Conservation (phyloP, 2,329 filamentous ascomycete species). For the Epichloe sibirici region DNA sequence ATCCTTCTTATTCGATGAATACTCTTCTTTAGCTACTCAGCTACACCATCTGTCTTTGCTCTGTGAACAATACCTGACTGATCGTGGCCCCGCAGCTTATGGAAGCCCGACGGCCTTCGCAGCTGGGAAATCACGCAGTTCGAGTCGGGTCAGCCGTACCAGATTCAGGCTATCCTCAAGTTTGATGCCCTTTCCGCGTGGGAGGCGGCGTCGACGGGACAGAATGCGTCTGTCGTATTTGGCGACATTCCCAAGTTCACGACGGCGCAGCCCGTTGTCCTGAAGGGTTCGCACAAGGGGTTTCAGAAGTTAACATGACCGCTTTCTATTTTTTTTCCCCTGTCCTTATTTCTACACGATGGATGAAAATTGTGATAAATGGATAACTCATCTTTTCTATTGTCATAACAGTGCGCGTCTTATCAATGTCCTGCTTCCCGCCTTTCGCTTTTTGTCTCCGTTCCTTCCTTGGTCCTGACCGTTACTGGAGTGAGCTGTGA, state of each 20-base stretch:
- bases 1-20: neutral
- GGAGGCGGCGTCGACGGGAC: constrained; percentile 7
- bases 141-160: constrained; percentile 9
- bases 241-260: constrained; percentile 15
- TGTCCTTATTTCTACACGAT: too few species aligned
- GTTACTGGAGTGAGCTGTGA: too few species aligned
- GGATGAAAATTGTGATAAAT: too few species aligned
- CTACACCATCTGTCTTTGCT: neutral
- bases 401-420: too few species aligned
- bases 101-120: constrained; percentile 10
- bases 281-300: constrained; percentile 10
- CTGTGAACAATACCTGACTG: neutral
- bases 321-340: too few species aligned
- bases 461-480: too few species aligned
- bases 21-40: neutral
- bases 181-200: constrained; percentile 12
- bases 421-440: too few species aligned
- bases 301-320: neutral
- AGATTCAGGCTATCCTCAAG: constrained; percentile 14
- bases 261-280: constrained; percentile 9
- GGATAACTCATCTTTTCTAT: too few species aligned
- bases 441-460: too few species aligned
- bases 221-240: constrained; percentile 8
- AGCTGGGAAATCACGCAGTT: constrained; percentile 13
- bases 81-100: constrained; percentile 7